Evolutionary conservation across 169 alveolate species (phyloP), one percentile per base, ranked within the genome.

Genomic region (Toxoplasma gondii): DNA sequence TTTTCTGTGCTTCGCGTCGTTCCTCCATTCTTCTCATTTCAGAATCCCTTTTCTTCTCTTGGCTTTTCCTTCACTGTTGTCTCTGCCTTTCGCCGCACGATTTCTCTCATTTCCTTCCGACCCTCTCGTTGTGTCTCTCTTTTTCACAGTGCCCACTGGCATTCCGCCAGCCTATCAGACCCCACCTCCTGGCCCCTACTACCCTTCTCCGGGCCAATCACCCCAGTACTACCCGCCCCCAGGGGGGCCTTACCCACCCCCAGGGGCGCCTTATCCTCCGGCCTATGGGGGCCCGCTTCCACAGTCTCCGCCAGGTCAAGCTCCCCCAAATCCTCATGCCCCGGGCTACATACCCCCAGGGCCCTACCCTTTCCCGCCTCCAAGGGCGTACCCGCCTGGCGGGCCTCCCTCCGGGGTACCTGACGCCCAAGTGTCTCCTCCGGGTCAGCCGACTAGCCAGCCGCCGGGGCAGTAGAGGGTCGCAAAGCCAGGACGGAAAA

Each of bases 151-250:
- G 53, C 90, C 54, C 36, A 82, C 90, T 7, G 90, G 90, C 38
- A 43, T 82, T 41, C 90, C 90, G 41, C 41, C 90, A 1, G 90
- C 90, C n/a, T 82, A 82, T 31, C 90, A 82, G 67, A 7, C 53
- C 54, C 69, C 90, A 12, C 90, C 90, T 36, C 90, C 54, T 9
- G 38, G 43, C 16, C 31, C 39, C 29, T 78, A n/a, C 86, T 38
- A 17, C 43, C 86, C 43, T 9, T 67, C 90, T 38, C 90, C 90
- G 0, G 43, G 31, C 36, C 90, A 82, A 31, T 67, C 53, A 10
- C 90, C 54, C 31, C 12, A 1, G 43, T 82, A 82, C 90, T 82
- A 43, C 34, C 90, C 90, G 4, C 90, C 90, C 5, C 90, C 90
- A 4, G 67, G 67, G 9, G 67, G 34, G 29, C 90, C 90, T 16